Percentiles rank a stretch among this genome's conserved stretches.
These are phyloP conservation scores for Somion occarium DNA, from an alignment of 1,284 basidiomycete species.

Conservation along the genomic window DNA sequence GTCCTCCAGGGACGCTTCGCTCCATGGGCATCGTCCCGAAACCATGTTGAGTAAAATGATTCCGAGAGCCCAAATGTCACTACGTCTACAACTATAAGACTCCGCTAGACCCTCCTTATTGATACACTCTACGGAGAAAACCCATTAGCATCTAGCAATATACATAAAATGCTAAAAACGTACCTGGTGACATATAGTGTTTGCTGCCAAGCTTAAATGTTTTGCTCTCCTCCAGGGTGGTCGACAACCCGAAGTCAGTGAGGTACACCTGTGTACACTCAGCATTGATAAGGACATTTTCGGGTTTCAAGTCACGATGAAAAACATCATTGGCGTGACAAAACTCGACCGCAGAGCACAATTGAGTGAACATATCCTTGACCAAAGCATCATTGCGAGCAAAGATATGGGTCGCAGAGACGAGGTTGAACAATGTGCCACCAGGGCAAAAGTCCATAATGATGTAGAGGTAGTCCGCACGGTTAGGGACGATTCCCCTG, in stretches of 20 bases:
- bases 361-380: constrained; percentile 47
- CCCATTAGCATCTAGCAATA: neutral
- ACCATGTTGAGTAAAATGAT: constrained; percentile 62
- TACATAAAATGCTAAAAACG: constrained; percentile 12
- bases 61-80: constrained; percentile 86
- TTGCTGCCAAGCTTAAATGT: constrained; percentile 45
- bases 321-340: constrained; percentile 56
- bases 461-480: constrained; percentile 42
- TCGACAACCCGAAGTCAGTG: constrained; percentile 67
- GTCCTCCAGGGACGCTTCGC: constrained; percentile 66
- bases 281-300: constrained; percentile 57
- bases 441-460: constrained; percentile 52
- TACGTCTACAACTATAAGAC: constrained; percentile 64
- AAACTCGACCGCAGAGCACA: constrained; percentile 56
- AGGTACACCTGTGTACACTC: constrained; percentile 44
- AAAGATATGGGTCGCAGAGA: constrained; percentile 43
- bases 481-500: constrained; percentile 13
- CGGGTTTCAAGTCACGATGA: constrained; percentile 70
- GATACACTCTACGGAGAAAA: constrained; percentile 19
- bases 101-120: constrained; percentile 10
- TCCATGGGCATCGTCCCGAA: constrained; percentile 85
- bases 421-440: constrained; percentile 26
- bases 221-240: constrained; percentile 38
- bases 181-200: constrained; percentile 57
- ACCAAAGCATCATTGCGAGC: constrained; percentile 44